Conservation (phyloP, 352 stramenopile genomes). For the Pythium sukuiense region DNA sequence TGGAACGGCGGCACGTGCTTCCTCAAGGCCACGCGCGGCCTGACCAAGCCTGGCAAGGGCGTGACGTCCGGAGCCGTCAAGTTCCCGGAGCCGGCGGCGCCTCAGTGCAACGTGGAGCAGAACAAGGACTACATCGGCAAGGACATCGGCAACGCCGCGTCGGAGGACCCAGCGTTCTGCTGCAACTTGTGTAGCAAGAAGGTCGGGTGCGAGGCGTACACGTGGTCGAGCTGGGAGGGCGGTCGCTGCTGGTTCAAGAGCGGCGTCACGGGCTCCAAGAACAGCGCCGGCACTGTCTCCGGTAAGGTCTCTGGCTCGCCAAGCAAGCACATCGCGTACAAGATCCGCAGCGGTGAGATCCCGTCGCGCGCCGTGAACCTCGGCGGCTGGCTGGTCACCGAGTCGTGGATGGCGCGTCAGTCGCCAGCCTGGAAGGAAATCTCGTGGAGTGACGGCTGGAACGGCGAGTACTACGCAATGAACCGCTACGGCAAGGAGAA, state of each 20-base stretch:
- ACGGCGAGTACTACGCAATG: slow-evolving; percentile 22
- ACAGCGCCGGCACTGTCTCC: neutral
- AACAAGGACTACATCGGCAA: slow-evolving; percentile 24
- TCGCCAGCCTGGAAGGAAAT: slow-evolving; percentile 61
- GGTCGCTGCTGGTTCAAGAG: neutral
- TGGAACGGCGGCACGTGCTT: slow-evolving; percentile 52
- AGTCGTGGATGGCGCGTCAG: slow-evolving; percentile 56
- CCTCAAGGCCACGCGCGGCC: slow-evolving; percentile 37
- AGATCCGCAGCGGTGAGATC: slow-evolving; percentile 28
- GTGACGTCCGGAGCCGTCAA: slow-evolving; percentile 1
- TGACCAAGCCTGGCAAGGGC: neutral
- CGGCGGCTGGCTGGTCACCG: slow-evolving; percentile 33
- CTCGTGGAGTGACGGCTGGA: slow-evolving; percentile 29
- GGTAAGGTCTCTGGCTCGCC: neutral
- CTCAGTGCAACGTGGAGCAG: neutral
- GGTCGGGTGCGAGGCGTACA: neutral
- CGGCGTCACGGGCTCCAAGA: neutral
- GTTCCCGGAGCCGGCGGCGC: neutral
- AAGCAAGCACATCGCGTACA: slow-evolving; percentile 21
- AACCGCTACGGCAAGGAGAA: neutral
- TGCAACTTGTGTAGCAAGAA: neutral
- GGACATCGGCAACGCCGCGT: slow-evolving; percentile 17
- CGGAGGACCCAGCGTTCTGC: neutral
- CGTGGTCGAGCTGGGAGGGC: neutral
- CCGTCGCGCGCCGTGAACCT: slow-evolving; percentile 52